These are phyloP conservation scores for Tausonia pullulans DNA, from an alignment of 1,284 basidiomycete genomes.

Conservation along the genomic window DNA sequence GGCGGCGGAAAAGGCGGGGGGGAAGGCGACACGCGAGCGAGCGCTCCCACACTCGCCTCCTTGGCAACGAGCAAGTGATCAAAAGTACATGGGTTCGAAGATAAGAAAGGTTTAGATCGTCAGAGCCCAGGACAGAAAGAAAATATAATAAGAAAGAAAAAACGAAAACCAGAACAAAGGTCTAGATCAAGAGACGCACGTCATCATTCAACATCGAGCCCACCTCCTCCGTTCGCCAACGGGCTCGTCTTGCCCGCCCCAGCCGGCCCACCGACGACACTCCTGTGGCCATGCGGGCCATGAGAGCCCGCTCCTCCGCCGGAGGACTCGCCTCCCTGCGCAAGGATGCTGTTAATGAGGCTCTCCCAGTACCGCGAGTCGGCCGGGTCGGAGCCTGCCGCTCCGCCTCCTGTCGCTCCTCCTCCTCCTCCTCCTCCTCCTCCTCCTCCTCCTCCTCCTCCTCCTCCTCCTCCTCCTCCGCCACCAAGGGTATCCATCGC, in stretches of 20 bases:
- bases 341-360: constrained; percentile 5
- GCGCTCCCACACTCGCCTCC: no score
- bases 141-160: no score
- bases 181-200: no score
- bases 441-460: not conserved
- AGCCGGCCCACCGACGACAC: not conserved
- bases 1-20: no score
- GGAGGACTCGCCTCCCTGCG: not conserved
- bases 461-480: not conserved
- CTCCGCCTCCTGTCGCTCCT: not conserved
- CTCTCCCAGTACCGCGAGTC: not conserved
- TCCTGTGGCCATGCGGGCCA: no score
- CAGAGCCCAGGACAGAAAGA: no score
- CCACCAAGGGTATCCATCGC: not conserved
- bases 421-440: not conserved
- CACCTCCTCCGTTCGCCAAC: not conserved
- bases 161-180: no score
- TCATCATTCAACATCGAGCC: no score
- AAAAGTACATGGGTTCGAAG: no score
- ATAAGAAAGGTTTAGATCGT: no score
- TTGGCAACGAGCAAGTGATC: no score
- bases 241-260: not conserved
- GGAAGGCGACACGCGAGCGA: no score
- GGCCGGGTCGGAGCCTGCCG: not conserved
- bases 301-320: not conserved